phyloP scores from a whole-genome alignment of 805 yeast species.

The Myxozyma melibiosi region DNA sequence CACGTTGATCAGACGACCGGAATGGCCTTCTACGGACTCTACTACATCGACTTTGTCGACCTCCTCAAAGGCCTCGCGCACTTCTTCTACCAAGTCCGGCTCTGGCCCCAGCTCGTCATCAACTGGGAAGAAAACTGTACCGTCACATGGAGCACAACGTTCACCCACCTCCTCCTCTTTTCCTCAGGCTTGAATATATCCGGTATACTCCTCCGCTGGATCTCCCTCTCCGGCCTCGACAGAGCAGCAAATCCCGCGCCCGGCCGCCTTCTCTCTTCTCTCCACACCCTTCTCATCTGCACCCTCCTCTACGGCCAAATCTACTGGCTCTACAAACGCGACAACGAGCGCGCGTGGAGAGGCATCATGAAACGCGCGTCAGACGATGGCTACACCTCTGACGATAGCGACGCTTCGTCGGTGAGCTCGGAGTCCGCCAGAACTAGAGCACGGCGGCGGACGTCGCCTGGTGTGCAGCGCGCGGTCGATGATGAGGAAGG shows the following conservation, averaged over 20 bases:
- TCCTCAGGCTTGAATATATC: background rate
- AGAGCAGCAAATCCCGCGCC: conserved; percentile 5
- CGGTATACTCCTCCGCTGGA: background rate
- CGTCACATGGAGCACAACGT: conserved; percentile 6
- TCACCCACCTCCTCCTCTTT: background rate
- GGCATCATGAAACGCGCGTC: conserved; percentile 4
- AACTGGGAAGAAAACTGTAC: conserved; percentile 22
- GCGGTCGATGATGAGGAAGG: background rate
- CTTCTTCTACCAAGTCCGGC: background rate
- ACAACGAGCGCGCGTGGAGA: conserved; percentile 9
- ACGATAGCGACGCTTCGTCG: background rate
- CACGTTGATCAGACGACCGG: conserved; percentile 12
- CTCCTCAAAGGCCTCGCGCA: conserved; percentile 17
- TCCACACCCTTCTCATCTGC: background rate
- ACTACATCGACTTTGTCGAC: conserved; percentile 26
- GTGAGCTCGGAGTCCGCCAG: background rate
- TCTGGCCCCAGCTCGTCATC: conserved; percentile 25
- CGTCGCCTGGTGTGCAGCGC: background rate
- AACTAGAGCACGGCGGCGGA: background rate
- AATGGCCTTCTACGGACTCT: conserved; percentile 23
- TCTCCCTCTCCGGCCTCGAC: background rate
- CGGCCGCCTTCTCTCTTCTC: background rate
- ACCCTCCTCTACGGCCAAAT: background rate
- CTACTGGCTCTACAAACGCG: background rate
- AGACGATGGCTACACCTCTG: background rate